Conservation (phyloP, 495 filamentous ascomycete species). For the Thermothielavioides terrestris region DNA sequence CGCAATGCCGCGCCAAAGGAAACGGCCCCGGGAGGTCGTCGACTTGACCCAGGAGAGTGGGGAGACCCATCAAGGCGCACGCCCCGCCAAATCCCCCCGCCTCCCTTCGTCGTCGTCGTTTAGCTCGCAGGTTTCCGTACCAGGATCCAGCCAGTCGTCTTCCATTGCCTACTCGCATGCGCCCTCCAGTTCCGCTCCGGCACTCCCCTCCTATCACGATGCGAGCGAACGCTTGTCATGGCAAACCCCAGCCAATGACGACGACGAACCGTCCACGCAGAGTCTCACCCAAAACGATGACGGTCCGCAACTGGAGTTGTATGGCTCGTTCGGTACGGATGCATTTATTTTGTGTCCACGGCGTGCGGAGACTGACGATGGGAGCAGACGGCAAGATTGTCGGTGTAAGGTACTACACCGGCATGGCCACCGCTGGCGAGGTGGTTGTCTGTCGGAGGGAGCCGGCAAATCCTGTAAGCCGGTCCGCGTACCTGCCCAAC, state of each 20-base stretch:
- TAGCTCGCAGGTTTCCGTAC: not conserved
- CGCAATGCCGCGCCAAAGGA: constrained; percentile 3
- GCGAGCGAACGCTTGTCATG: not conserved
- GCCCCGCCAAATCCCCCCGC: constrained; percentile 10
- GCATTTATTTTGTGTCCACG: not conserved
- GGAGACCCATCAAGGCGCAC: not conserved
- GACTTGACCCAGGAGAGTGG: not conserved
- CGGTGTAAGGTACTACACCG: constrained; percentile 70
- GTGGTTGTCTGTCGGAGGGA: constrained; percentile 60
- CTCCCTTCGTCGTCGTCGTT: not conserved
- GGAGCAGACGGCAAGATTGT: constrained; percentile 62
- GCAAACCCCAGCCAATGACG: not conserved
- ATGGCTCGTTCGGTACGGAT: constrained; percentile 40
- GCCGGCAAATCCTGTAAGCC: constrained; percentile 48
- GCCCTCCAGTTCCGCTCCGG: not conserved
- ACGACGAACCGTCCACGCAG: constrained; percentile 42
- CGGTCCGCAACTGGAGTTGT: constrained; percentile 38
- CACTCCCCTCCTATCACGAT: not conserved
- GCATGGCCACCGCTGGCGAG: constrained; percentile 62
- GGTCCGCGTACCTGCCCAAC: not conserved
- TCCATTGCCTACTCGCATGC: not conserved
- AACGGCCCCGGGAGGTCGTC: constrained; percentile 1
- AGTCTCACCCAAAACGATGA: constrained; percentile 46
- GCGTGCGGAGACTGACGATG: constrained; percentile 22
- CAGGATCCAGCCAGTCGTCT: not conserved